phyloP scores from a whole-genome alignment of 495 filamentous ascomycete species.

The Darksidea phi region DNA sequence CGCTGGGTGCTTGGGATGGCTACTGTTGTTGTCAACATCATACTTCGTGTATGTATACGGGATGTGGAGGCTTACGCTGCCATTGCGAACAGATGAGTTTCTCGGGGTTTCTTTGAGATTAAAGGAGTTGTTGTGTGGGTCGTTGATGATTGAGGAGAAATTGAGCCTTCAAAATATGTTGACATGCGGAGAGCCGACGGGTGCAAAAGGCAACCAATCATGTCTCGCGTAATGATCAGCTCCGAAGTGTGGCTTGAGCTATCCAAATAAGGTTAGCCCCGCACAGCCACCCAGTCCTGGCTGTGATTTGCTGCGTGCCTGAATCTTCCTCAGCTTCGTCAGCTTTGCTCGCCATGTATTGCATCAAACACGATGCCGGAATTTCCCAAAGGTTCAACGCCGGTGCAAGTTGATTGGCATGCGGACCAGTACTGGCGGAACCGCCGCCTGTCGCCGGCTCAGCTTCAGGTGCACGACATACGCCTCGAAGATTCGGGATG shows the following conservation, averaged over 20 bases:
- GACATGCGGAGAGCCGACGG: too few species aligned
- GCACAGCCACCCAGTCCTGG: not conserved
- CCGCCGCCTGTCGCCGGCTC: constrained; percentile 40
- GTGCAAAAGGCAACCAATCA: too few species aligned
- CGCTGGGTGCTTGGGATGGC: constrained; percentile 42
- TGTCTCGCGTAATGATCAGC: too few species aligned
- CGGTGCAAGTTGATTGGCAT: constrained; percentile 36
- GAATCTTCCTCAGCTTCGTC: not conserved
- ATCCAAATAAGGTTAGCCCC: too few species aligned
- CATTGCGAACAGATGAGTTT: not conserved
- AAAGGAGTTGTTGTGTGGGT: too few species aligned
- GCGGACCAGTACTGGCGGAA: constrained; percentile 40
- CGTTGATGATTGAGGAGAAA: too few species aligned
- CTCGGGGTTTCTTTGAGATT: too few species aligned
- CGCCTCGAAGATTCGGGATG: constrained; percentile 28
- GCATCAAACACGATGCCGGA: constrained; percentile 9
- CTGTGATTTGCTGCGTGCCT: constrained; percentile 6
- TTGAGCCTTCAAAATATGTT: too few species aligned
- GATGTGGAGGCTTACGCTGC: not conserved
- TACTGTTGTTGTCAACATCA: not conserved
- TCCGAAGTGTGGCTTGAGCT: too few species aligned
- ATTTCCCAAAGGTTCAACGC: constrained; percentile 18
- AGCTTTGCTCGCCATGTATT: constrained; percentile 9
- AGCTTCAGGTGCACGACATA: constrained; percentile 45
- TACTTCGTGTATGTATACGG: not conserved